phyloP scores from a whole-genome alignment of 2,329 filamentous ascomycete species.

The Pseudogymnoascus verrucosus region DNA sequence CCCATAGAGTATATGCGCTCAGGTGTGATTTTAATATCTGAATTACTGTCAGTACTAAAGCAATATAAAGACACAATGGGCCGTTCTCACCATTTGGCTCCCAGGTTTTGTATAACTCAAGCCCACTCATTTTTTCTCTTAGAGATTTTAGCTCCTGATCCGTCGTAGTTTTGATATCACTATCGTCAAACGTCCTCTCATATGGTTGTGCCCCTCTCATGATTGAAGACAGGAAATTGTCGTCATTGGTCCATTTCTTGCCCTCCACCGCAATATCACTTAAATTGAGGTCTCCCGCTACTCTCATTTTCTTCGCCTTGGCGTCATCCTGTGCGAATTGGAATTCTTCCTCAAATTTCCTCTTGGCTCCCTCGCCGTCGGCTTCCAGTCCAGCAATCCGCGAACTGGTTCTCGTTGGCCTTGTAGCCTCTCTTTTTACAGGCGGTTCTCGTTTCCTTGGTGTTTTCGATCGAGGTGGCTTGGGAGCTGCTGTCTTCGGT shows the following conservation, averaged over 20 bases:
- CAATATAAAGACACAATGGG: too few species aligned
- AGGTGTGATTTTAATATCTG: constrained; percentile 84
- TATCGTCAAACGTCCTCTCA: constrained; percentile 75
- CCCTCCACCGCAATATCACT: constrained; percentile 74
- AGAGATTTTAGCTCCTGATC: constrained; percentile 68
- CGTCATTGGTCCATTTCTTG: constrained; percentile 61
- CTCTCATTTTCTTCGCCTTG: constrained; percentile 52
- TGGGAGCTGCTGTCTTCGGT: constrained; percentile 44
- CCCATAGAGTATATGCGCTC: constrained; percentile 80
- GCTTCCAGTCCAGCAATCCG: constrained; percentile 48
- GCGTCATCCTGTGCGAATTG: constrained; percentile 48
- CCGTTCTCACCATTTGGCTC: constrained; percentile 59
- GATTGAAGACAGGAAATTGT: constrained; percentile 58
- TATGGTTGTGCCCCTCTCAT: constrained; percentile 68
- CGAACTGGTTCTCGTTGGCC: constrained; percentile 50
- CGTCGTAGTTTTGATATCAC: constrained; percentile 71
- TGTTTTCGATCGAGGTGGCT: constrained; percentile 32
- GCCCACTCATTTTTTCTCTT: constrained; percentile 65
- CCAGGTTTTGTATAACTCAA: constrained; percentile 78
- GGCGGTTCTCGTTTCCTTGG: constrained; percentile 33
- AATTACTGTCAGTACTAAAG: background rate
- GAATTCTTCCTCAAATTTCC: constrained; percentile 59
- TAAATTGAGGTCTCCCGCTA: constrained; percentile 62
- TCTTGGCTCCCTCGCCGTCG: constrained; percentile 53
- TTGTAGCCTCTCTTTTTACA: constrained; percentile 38